A percentile compares a stretch with the other conserved stretches of the same genome.
Conservation (phyloP, 495 filamentous ascomycete species). For the Aspergillus ostianus region DNA sequence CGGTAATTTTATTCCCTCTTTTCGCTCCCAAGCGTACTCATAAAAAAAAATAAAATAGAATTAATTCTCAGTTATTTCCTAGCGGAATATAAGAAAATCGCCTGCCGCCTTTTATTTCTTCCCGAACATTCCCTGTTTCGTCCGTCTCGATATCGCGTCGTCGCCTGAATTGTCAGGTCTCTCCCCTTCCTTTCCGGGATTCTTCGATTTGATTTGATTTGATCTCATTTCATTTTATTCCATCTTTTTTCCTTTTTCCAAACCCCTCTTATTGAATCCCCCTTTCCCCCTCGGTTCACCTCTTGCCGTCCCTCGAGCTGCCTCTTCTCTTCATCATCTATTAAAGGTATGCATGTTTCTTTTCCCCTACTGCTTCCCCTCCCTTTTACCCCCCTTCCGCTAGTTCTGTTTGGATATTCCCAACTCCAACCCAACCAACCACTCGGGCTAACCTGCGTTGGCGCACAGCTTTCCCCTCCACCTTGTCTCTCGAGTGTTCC, state of each 20-base stretch:
- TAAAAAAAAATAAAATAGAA: no score
- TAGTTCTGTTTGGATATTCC: neutral
- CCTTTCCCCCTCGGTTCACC: neutral
- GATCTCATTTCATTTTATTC: conserved; percentile 6
- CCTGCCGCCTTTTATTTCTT: conserved; percentile 6
- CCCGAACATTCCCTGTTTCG: neutral
- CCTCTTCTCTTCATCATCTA: no score
- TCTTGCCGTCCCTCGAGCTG: neutral
- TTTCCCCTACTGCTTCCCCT: conserved; percentile 7
- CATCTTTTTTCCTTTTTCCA: conserved; percentile 2
- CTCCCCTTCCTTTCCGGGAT: neutral
- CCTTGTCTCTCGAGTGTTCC: neutral
- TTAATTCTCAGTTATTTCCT: neutral
- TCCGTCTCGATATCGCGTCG: neutral
- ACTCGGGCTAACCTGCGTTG: neutral
- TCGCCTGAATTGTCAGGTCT: neutral
- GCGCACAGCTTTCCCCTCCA: neutral
- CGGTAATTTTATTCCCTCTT: conserved; percentile 4
- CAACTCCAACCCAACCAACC: neutral
- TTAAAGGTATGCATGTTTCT: conserved; percentile 2
- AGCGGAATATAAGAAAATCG: neutral
- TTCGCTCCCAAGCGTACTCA: no score
- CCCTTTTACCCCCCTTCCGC: neutral
- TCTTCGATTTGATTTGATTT: conserved; percentile 12
- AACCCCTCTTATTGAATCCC: neutral